These are phyloP conservation scores for Hirsutella rhossiliensis DNA, from an alignment of 2,329 filamentous ascomycete species.

Conservation along the genomic window DNA sequence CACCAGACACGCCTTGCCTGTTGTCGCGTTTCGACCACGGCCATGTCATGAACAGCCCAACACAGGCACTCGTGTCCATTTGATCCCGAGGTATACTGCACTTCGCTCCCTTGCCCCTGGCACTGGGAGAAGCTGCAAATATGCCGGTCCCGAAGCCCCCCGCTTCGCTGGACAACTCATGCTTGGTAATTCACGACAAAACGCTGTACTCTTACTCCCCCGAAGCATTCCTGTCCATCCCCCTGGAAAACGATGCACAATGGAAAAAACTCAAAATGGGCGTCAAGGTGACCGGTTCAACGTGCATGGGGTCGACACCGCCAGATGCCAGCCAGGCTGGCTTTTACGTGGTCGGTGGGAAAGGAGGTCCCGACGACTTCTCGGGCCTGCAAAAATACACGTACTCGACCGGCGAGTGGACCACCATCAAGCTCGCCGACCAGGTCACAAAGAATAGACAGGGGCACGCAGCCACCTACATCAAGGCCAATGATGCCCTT, in stretches of 20 bases:
- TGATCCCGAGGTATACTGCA: not conserved
- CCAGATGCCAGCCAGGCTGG: conserved; percentile 46
- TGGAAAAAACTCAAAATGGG: conserved; percentile 60
- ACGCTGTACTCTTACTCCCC: conserved; percentile 76
- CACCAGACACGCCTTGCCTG: not conserved
- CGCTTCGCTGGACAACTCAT: conserved; percentile 61
- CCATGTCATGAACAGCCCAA: conserved; percentile 1
- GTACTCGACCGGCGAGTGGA: conserved; percentile 41
- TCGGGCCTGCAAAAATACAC: conserved; percentile 61
- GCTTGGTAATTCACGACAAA: conserved; percentile 69
- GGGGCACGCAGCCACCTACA: conserved; percentile 65
- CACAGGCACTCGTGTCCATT: not conserved
- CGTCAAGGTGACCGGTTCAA: conserved; percentile 58
- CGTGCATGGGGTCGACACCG: conserved; percentile 61
- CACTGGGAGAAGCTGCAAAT: conserved; percentile 9
- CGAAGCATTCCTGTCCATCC: conserved; percentile 62
- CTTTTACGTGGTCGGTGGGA: conserved; percentile 75
- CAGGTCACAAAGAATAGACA: conserved; percentile 54
- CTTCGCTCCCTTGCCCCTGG: not conserved
- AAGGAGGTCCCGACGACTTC: conserved; percentile 41
- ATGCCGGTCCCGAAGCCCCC: conserved; percentile 67
- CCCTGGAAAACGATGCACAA: conserved; percentile 53
- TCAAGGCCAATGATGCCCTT: conserved; percentile 58
- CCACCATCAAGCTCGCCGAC: conserved; percentile 28
- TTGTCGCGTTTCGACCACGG: not conserved